Evolutionary conservation across 148 eudicot genomes (phyloP).

Genomic region (Beta vulgaris): DNA sequence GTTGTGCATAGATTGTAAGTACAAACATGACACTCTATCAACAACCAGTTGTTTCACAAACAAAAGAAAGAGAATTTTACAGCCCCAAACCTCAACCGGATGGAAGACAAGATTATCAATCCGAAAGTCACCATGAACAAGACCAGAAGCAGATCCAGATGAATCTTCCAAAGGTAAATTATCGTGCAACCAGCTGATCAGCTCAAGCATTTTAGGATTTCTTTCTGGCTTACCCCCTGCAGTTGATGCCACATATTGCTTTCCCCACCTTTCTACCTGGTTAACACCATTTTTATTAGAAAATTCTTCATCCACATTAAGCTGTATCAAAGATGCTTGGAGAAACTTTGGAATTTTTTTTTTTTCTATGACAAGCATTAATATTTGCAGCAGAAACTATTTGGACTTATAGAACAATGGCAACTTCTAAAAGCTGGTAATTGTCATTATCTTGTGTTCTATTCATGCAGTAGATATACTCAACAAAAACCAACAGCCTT

Average conservation of each 20-base stretch:
- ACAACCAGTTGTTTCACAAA: neutral
- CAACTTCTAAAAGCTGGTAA: neutral
- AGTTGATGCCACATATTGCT: slow-evolving; percentile 80
- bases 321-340: too few relatives aligned
- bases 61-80: neutral
- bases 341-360: neutral
- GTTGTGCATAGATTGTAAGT: neutral
- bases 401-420: neutral
- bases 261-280: slow-evolving; percentile 93
- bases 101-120: slow-evolving; percentile 95
- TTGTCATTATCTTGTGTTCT: neutral
- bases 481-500: slow-evolving; percentile 1
- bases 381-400: neutral
- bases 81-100: slow-evolving; percentile 70
- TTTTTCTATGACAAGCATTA: neutral
- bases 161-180: slow-evolving; percentile 84
- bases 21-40: neutral
- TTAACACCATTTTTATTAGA: slow-evolving; percentile 15
- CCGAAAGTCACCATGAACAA: slow-evolving; percentile 98
- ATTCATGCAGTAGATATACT: neutral
- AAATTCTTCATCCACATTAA: neutral
- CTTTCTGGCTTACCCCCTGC: slow-evolving; percentile 71
- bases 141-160: slow-evolving; percentile 63
- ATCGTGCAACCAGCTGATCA: slow-evolving; percentile 66
- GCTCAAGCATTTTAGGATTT: slow-evolving; percentile 77